A percentile compares a stretch with the other conserved stretches of the same genome.
Evolutionary conservation across 768 basidiomycete species (phyloP).

Genomic region (Jaapia argillacea): DNA sequence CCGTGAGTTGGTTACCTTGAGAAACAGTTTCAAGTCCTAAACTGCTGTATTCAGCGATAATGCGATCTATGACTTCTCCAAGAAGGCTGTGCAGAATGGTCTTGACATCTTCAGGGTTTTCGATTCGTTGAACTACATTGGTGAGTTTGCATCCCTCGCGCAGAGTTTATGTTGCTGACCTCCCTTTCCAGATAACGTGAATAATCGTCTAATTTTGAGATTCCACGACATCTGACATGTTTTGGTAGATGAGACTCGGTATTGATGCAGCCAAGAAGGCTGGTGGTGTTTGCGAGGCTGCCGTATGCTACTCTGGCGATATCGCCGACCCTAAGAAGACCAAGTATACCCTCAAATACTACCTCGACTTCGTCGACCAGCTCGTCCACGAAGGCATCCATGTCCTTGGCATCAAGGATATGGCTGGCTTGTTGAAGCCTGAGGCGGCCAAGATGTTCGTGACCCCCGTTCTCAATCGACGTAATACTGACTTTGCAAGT

Average conservation of each 20-base stretch:
- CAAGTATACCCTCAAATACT: conserved; percentile 97
- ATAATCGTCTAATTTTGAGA: conserved; percentile 11
- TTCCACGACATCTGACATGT: conserved; percentile 7
- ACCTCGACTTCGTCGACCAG: conserved; percentile 90
- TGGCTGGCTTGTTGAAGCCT: conserved; percentile 96
- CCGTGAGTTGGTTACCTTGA: conserved; percentile 45
- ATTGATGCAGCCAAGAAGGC: conserved; percentile 99
- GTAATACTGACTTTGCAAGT: conserved; percentile 1
- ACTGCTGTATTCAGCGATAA: conserved; percentile 58
- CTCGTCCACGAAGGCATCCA: conserved; percentile 94
- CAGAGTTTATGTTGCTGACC: not conserved
- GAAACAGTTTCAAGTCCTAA: not conserved
- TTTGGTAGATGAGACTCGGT: conserved; percentile 80
- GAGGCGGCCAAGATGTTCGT: conserved; percentile 83
- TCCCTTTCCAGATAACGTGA: conserved; percentile 53
- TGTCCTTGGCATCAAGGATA: conserved; percentile 96
- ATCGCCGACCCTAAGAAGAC: conserved; percentile 89
- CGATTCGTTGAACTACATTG: conserved; percentile 97
- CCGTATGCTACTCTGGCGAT: conserved; percentile 97
- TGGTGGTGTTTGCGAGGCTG: conserved; percentile 95
- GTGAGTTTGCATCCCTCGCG: conserved; percentile 30
- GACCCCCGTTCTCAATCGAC: no score
- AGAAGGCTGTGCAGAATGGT: conserved; percentile 99
- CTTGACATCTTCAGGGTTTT: conserved; percentile 99
- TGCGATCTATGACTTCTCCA: conserved; percentile 98